Percentiles rank a stretch among this genome's conserved stretches.
Evolutionary conservation across 495 filamentous ascomycete genomes (phyloP).

Genomic region (Aspergillus coremiiformis): DNA sequence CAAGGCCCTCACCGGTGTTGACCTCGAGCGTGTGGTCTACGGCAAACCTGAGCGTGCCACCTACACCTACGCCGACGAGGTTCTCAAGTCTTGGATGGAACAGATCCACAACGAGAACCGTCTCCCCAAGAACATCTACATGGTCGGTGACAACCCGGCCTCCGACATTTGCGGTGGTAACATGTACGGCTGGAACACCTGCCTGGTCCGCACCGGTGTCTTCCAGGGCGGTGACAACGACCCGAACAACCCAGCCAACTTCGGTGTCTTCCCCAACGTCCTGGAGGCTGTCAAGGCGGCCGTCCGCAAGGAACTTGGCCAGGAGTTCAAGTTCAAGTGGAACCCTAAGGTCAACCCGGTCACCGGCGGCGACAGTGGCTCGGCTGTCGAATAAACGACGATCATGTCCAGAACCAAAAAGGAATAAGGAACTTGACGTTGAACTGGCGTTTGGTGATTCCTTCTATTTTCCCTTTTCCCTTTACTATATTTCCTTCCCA

Average conservation of each 20-base stretch:
- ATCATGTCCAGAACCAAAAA: conserved; percentile 12
- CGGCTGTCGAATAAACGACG: conserved; percentile 47
- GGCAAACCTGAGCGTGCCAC: conserved; percentile 74
- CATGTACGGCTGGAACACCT: conserved; percentile 76
- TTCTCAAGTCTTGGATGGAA: conserved; percentile 69
- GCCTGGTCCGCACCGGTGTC: conserved; percentile 58
- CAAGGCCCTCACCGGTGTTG: conserved; percentile 63
- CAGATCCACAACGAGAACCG: conserved; percentile 63
- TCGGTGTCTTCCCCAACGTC: conserved; percentile 51
- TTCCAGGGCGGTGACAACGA: conserved; percentile 53
- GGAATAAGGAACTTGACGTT: conserved; percentile 1
- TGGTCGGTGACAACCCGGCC: conserved; percentile 75
- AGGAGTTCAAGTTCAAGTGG: conserved; percentile 53
- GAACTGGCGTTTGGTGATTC: conserved; percentile 8
- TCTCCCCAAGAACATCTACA: conserved; percentile 69
- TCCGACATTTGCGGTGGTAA: conserved; percentile 74
- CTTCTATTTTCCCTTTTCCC: not conserved
- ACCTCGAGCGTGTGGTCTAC: conserved; percentile 77
- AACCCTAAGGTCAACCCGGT: conserved; percentile 58
- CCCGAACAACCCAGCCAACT: conserved; percentile 49
- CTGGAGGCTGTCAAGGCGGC: conserved; percentile 48
- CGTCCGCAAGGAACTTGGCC: conserved; percentile 48
- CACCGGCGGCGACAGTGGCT: conserved; percentile 45
- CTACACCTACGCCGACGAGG: conserved; percentile 76
- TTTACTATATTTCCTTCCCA: conserved; percentile 1